phyloP scores from a whole-genome alignment of 139 green algal species.

The Picochlorum sp. region DNA sequence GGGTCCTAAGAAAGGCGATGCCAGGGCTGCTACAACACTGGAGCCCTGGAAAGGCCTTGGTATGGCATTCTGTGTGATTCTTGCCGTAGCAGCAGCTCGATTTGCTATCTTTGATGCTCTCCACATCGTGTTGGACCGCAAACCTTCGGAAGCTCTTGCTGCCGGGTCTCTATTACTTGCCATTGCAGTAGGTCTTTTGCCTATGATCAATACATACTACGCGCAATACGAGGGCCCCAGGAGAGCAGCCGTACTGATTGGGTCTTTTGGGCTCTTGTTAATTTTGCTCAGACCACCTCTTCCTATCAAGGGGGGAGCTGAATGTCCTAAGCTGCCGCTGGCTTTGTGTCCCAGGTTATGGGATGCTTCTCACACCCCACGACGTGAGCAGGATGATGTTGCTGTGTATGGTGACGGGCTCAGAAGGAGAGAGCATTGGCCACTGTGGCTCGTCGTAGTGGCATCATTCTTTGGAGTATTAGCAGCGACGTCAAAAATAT shows the following conservation, averaged over 20 bases:
- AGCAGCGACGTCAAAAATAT: constrained; percentile 14
- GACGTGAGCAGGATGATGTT: constrained; percentile 71
- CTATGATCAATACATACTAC: constrained; percentile 55
- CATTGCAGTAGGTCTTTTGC: constrained; percentile 41
- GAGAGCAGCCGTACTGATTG: constrained; percentile 26
- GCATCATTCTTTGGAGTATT: constrained; percentile 31
- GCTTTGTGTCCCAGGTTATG: constrained; percentile 78
- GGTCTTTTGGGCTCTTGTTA: constrained; percentile 41
- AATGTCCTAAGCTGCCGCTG: constrained; percentile 71
- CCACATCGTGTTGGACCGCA: constrained; percentile 34
- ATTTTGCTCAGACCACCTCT: constrained; percentile 67
- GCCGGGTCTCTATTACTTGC: constrained; percentile 63
- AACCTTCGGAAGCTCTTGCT: constrained; percentile 71
- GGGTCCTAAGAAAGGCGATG: constrained; percentile 3
- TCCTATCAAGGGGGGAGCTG: constrained; percentile 52
- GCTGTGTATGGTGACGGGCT: constrained; percentile 61
- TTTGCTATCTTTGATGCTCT: constrained; percentile 85
- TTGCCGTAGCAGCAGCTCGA: constrained; percentile 53
- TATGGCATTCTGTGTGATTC: constrained; percentile 38
- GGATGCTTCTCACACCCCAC: constrained; percentile 77
- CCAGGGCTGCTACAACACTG: constrained; percentile 24
- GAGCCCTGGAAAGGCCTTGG: constrained; percentile 41
- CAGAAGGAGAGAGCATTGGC: constrained; percentile 62
- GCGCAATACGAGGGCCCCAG: constrained; percentile 3
- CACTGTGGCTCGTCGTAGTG: constrained; percentile 74